Percentiles rank a stretch among this genome's conserved stretches.
phyloP scores from a whole-genome alignment of 345 rosid genomes.

The Salix caprea region DNA sequence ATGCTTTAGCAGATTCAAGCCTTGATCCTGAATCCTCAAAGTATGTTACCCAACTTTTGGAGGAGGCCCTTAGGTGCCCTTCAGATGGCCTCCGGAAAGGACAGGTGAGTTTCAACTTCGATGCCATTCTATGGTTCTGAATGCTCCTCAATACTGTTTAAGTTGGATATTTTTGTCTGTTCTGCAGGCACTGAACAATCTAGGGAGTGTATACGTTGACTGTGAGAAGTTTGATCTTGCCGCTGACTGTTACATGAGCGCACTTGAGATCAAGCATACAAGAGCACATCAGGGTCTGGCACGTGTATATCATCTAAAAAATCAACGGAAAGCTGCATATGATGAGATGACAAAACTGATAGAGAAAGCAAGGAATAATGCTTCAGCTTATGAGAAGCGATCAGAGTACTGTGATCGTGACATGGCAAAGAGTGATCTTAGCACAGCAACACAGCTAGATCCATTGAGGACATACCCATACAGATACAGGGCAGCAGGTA shows the following conservation, averaged over 20 bases:
- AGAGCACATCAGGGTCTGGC: constrained; percentile 97
- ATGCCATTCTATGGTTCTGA: not conserved
- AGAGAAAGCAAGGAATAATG: constrained; percentile 83
- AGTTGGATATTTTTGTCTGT: constrained; percentile 3
- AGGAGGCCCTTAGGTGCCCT: constrained; percentile 93
- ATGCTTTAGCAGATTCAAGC: constrained; percentile 69
- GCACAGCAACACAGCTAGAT: constrained; percentile 73
- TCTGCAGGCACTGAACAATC: constrained; percentile 84
- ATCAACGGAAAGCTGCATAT: constrained; percentile 76
- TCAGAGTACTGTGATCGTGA: constrained; percentile 93
- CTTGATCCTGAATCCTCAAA: constrained; percentile 60
- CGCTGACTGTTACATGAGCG: constrained; percentile 78
- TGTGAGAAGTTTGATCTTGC: constrained; percentile 89
- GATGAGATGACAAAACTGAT: constrained; percentile 97
- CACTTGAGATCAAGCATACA: constrained; percentile 91
- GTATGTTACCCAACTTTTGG: constrained; percentile 70
- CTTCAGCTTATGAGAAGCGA: constrained; percentile 92
- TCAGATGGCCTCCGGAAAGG: constrained; percentile 99
- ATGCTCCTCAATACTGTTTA: not conserved
- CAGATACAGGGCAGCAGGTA: constrained; percentile 97
- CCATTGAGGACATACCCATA: constrained; percentile 96
- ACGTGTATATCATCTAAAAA: constrained; percentile 77
- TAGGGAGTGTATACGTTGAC: constrained; percentile 81
- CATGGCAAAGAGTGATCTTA: constrained; percentile 84
- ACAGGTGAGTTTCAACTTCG: constrained; percentile 49